Percentiles rank a stretch among this genome's conserved stretches.
Conservation (phyloP, 2,329 filamentous ascomycete genomes). For the Penicillium concentricum region DNA sequence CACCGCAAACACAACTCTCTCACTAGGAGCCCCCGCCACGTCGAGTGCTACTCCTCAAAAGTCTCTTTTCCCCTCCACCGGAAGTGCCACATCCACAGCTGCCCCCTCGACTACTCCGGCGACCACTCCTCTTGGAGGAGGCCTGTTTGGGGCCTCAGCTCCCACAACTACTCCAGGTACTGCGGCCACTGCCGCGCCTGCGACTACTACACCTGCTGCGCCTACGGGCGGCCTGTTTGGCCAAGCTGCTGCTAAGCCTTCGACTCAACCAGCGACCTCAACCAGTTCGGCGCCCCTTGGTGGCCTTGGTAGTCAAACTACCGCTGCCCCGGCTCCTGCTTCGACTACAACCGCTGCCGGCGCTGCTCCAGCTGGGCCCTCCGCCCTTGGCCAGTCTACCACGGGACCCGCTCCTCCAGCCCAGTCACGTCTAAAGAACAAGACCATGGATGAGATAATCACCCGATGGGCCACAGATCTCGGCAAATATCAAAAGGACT, state of each 20-base stretch:
- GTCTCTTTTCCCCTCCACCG: slow-evolving; percentile 32
- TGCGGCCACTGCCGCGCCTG: slow-evolving; percentile 31
- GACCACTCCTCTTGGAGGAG: slow-evolving; percentile 26
- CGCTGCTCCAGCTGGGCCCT: slow-evolving; percentile 32
- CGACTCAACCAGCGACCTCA: slow-evolving; percentile 20
- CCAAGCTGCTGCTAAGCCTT: slow-evolving; percentile 30
- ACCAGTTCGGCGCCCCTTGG: not conserved
- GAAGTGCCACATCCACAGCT: slow-evolving; percentile 31
- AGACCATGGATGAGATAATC: slow-evolving; percentile 98
- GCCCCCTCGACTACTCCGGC: slow-evolving; percentile 33
- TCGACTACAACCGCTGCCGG: slow-evolving; percentile 26
- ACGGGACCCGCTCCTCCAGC: slow-evolving; percentile 74
- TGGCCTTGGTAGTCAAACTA: slow-evolving; percentile 8
- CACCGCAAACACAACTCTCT: slow-evolving; percentile 15
- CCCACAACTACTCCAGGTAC: slow-evolving; percentile 28
- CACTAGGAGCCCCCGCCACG: slow-evolving; percentile 26
- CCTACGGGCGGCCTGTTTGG: slow-evolving; percentile 24
- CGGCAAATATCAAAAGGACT: slow-evolving; percentile 94
- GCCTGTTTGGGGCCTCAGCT: slow-evolving; percentile 31
- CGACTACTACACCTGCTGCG: slow-evolving; percentile 25
- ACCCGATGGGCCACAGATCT: slow-evolving; percentile 94
- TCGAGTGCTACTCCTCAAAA: slow-evolving; percentile 37
- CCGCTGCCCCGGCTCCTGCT: slow-evolving; percentile 20
- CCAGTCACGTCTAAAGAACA: slow-evolving; percentile 90
- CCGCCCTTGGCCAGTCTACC: slow-evolving; percentile 67